Evolutionary conservation across 2,329 filamentous ascomycete genomes (phyloP), one percentile per base, ranked within the genome.

Genomic region (Amylocarpus encephaloides): DNA sequence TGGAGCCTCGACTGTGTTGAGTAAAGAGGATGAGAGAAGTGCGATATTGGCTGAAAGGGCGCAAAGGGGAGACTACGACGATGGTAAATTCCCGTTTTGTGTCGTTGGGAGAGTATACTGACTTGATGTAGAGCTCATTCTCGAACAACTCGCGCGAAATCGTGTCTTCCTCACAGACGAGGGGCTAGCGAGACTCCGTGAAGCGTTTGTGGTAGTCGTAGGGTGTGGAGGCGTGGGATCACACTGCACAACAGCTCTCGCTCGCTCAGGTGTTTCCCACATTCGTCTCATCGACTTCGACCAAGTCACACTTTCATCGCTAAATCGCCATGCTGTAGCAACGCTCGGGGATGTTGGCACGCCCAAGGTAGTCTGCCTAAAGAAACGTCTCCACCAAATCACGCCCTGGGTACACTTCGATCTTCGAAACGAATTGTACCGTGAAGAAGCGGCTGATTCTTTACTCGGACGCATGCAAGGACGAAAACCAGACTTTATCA

Each of bases 291-390:
- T 98, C 59, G 93, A 98, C 68, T 98, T 98, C 66, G 93, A 98
- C 67, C 93, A 98, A 75, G 92, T 98, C 32, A 95, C 91, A 0
- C 75, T 98, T 40, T 95, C 88, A 56, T 95, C 90, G 2, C 73
- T 98, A 48, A 98, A 98, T 68, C 77, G 93, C n/a, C 93, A 98
- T 69, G 90, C 93, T 7, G 85, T 98, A 1, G 93, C 93, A 5
- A 97, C 92, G 0, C 75, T 97, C 6, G 88, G 89, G 13, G 93
- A 98, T 63, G 93, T 98, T 1, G 93, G 93, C 19, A 89, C 85
- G 11, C 82, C 91, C 7, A 98, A 98, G 70, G 93, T 98, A 1
- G 80, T 86, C 49, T 93, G 88, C 61, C 79, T 98, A 46, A 78
- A 84, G 62, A 82, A 83, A 51, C 76, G 92, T 30, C 72, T 98